Conservation (phyloP, 2,329 filamentous ascomycete species). For the Pseudocercospora crystallina region DNA sequence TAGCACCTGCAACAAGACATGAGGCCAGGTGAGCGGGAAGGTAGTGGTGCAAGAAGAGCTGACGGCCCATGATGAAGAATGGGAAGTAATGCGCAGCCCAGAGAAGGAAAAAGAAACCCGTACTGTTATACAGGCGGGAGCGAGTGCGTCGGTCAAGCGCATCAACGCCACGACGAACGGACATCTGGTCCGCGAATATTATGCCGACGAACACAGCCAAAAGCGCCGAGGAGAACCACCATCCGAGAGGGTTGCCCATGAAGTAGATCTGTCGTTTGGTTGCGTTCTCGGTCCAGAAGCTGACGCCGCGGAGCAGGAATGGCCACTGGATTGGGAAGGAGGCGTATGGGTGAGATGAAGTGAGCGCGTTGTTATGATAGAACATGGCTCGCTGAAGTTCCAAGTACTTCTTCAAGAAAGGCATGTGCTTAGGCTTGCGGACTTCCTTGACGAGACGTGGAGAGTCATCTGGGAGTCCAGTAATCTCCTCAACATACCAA, state of each 20-base stretch:
- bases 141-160: conserved; percentile 89
- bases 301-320: conserved; percentile 93
- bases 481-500: conserved; percentile 90
- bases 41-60: conserved; percentile 97
- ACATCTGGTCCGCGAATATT: conserved; percentile 87
- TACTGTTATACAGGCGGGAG: conserved; percentile 94
- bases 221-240: conserved; percentile 93
- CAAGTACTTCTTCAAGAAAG: conserved; percentile 92
- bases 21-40: conserved; percentile 92
- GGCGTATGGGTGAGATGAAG: conserved; percentile 93
- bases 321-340: conserved; percentile 97
- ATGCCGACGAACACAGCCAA: conserved; percentile 93
- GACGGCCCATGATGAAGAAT: conserved; percentile 96
- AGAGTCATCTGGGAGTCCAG: conserved; percentile 71
- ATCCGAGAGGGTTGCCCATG: conserved; percentile 91
- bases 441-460: conserved; percentile 72
- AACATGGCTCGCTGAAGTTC: conserved; percentile 98
- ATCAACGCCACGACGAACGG: conserved; percentile 87
- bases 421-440: conserved; percentile 75
- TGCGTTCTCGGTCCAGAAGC: conserved; percentile 97
- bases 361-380: conserved; percentile 97
- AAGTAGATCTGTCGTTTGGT: conserved; percentile 98
- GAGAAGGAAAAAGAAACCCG: conserved; percentile 96
- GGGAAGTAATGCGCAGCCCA: conserved; percentile 98
- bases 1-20: conserved; percentile 80